A percentile compares a stretch with the other conserved stretches of the same genome.
Evolutionary conservation across 2,329 filamentous ascomycete species (phyloP).

Genomic region (Colletotrichum tropicale): DNA sequence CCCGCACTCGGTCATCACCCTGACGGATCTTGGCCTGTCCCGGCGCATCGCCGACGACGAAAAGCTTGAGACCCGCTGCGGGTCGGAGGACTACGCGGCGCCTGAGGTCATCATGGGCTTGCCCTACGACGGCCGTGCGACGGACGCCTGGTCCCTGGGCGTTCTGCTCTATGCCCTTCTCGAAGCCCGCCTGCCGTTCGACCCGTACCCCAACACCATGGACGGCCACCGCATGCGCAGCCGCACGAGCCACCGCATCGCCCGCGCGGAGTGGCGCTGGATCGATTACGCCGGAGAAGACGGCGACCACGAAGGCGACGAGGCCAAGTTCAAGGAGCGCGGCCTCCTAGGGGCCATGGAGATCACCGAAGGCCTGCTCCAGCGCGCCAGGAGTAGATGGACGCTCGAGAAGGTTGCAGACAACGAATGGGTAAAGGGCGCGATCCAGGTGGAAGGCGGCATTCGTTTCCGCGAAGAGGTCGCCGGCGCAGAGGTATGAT

Average conservation of each 20-base stretch:
- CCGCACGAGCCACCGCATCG: conserved; percentile 91
- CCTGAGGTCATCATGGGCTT: conserved; percentile 96
- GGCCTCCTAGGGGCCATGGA: conserved; percentile 77
- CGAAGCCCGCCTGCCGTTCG: conserved; percentile 92
- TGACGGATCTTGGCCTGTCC: conserved; percentile 91
- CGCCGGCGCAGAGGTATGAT: conserved; percentile 57
- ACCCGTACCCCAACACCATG: conserved; percentile 81
- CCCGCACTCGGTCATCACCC: conserved; percentile 81
- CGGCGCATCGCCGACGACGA: conserved; percentile 85
- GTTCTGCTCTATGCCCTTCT: conserved; percentile 92
- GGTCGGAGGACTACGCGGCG: conserved; percentile 95
- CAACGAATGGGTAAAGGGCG: conserved; percentile 77
- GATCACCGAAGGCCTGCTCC: conserved; percentile 84
- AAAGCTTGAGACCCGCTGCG: conserved; percentile 90
- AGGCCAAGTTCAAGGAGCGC: conserved; percentile 63
- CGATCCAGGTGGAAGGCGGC: conserved; percentile 70
- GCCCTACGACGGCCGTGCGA: conserved; percentile 89
- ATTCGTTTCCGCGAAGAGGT: conserved; percentile 64
- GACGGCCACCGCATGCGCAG: conserved; percentile 79
- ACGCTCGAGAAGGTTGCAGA: conserved; percentile 74
- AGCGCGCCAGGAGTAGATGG: conserved; percentile 81
- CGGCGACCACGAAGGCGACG: conserved; percentile 79
- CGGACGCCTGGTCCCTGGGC: conserved; percentile 93
- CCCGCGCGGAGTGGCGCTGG: conserved; percentile 95
- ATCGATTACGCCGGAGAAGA: conserved; percentile 82